Conservation (phyloP, 2,329 filamentous ascomycete genomes). For the Trichoderma asperellum region DNA sequence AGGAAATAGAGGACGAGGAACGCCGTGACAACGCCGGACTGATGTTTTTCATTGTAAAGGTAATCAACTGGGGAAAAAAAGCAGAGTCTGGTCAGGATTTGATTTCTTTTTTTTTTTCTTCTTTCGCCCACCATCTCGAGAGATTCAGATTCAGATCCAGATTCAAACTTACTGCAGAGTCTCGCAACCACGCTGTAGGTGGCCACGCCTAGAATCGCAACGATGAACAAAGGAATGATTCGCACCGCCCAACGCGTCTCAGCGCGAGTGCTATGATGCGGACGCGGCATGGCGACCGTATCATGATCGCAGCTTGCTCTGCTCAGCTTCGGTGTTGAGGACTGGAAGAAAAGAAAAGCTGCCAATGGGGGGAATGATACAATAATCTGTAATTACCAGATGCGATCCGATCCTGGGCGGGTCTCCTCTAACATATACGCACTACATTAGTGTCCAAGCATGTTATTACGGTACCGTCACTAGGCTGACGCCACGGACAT, state of each 20-base stretch:
- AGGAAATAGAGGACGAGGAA: conserved; percentile 75
- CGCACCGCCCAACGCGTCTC: conserved; percentile 48
- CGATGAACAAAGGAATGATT: conserved; percentile 70
- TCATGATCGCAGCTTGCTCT: conserved; percentile 32
- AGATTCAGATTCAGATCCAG: not conserved
- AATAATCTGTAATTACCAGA: not conserved
- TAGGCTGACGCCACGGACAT: not conserved
- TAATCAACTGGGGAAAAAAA: conserved; percentile 60
- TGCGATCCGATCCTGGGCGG: not conserved
- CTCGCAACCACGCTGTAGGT: conserved; percentile 71
- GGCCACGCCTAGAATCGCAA: conserved; percentile 67
- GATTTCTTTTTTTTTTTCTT: no score
- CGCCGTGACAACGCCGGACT: conserved; percentile 63
- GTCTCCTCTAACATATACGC: not conserved
- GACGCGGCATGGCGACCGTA: conserved; percentile 42
- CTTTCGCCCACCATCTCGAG: not conserved
- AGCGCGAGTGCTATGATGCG: conserved; percentile 37
- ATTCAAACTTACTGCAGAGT: conserved; percentile 63
- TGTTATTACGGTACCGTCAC: not conserved
- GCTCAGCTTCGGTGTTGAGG: conserved; percentile 2
- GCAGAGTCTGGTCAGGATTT: not conserved
- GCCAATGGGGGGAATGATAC: not conserved
- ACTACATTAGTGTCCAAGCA: not conserved
- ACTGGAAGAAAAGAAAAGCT: not conserved
- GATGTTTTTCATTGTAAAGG: conserved; percentile 58